Base-by-base conservation (phyloP, 805 yeast species). In the Hemisphaericaspora nanyangensis region DNA sequence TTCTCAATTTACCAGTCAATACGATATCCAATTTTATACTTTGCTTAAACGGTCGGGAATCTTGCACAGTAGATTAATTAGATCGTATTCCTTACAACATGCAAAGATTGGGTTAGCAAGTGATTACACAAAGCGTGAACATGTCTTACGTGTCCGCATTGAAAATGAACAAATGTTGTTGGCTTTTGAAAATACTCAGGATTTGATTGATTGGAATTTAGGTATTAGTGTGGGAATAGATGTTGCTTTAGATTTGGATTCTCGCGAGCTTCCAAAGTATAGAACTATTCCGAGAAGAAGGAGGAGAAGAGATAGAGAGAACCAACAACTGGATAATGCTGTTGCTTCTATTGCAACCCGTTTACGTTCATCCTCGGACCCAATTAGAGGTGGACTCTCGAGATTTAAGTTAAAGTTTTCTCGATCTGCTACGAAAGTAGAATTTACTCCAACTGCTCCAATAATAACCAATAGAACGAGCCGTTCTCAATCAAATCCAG, bases 91-190 rank as follows among this genome's bases (percentile, higher is more conserved):
- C 2, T 68, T 91, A 28, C 98, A 93, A 60, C 81, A 82, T 61
- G 90, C 93, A 10, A 80, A 74, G 50, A 63, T 86, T 32, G 99
- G 99, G 0, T 65, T 88, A 11, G 96, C 98, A 0, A 70, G 78
- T 2, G 99, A 91, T 60, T 88, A 88, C 60, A 75, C 73, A 41
- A 87, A 88, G 57, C 76, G 74, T 46, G 70, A 76, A 13, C 75
- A 79, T 53, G 86, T 82, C 4, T 59, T 89, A 29, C 65, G 99
- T 35, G 49, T 91, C 13, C 74, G 99, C 16, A 74, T 83, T 27
- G 98, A 91, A 60, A 76, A 82, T 29, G 89, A 86, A 58, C 98
- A 91, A 58, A 73, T 87, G 45, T 57, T 91, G 30, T 48, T 91
- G 2, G 79, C 77, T 40, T 86, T 86, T 51, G 58, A 75, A 2